Base-by-base conservation (phyloP, 1,284 basidiomycete genomes). In the Earliella scabrosa region DNA sequence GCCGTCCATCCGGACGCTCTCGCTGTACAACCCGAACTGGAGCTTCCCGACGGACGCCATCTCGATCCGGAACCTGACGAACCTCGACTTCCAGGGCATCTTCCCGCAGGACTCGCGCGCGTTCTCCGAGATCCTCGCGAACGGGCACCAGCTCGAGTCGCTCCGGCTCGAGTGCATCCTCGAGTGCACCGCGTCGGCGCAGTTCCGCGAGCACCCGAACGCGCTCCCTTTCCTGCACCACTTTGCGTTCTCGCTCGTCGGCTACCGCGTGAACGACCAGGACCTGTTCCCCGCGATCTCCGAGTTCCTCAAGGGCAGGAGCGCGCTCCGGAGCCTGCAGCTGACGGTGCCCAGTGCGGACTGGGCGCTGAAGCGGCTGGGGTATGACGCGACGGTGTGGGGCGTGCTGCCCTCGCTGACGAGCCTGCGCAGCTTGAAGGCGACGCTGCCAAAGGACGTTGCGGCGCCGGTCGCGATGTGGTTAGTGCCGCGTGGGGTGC, bases 321-420 rank as follows among this genome's bases (percentile, higher is more conserved):
- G 70, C n/a, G 70, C 80, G 36, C 69, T 90, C 34, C 74, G 74
- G 26, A 80, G 80, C 1, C 76, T 89, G 35, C 75, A 79, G 45
- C 74, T 88, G 1, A 76, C 79, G 10, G 79, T 83, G 9, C 76
- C 79, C 13, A 73, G 75, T n/a, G 75, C 78, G 20, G 77, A 79
- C 44, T 71, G 66, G 57, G 71, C 75, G 39, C 78, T 82, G 59
- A 71, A 74, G 52, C 73, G 77, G 11, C 76, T 86, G 11, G 87
- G 87, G 20, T 88, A 86, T 60, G 84, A 87, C 60, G 85, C 87
- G 0, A 78, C 82, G 0, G 76, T 85, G 7, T 88, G 86, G 85
- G 87, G 87, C 13, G 81, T 88, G n/a, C 73, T 90, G 13, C 87
- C 87, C 0, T 77, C 77, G 4, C 68, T 90, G 27, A 71, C 71